These are phyloP conservation scores for Rosa chinensis DNA, from an alignment of 306 rosid species.

Conservation along the genomic window DNA sequence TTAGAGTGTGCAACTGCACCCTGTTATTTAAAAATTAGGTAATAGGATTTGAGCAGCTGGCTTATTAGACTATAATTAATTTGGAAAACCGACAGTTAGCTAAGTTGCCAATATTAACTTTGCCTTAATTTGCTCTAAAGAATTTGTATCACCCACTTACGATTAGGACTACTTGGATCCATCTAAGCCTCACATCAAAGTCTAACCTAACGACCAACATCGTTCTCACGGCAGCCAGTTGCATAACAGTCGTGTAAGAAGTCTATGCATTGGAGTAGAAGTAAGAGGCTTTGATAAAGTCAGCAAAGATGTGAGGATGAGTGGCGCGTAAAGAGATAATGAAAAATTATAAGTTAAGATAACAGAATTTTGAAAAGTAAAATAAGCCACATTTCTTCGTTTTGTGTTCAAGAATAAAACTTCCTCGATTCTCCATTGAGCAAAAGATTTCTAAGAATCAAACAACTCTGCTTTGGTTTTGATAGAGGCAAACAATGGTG, in stretches of 20 bases:
- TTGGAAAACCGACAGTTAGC: background rate
- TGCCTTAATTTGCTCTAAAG: background rate
- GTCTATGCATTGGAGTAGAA: no score
- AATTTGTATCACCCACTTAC: background rate
- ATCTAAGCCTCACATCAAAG: background rate
- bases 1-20: background rate
- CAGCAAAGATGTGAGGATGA: no score
- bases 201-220: background rate
- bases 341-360: no score
- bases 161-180: background rate
- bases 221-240: background rate
- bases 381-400: no score
- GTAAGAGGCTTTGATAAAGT: no score
- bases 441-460: background rate
- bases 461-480: background rate
- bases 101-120: background rate
- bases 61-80: background rate
- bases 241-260: background rate
- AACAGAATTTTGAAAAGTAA: no score
- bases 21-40: background rate
- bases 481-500: background rate
- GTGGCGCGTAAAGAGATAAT: no score
- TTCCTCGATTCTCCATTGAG: no score
- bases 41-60: background rate
- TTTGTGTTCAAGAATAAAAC: no score